A percentile compares a stretch with the other conserved stretches of the same genome.
Evolutionary conservation across 164 flowering plant genomes (phyloP).

Genomic region (Dillenia suffruticosa): DNA sequence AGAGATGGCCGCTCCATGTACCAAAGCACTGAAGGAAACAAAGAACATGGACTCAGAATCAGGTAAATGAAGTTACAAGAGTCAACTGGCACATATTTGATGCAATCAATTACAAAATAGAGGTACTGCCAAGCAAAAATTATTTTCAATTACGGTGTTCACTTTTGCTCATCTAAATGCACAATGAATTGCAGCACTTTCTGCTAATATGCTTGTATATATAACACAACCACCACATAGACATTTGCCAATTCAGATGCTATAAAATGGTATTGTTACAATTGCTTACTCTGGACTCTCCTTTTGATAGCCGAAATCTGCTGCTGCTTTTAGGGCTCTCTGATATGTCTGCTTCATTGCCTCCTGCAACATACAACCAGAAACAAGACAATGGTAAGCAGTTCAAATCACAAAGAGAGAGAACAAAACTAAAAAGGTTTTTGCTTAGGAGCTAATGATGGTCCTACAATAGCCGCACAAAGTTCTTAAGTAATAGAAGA

Average conservation of each 20-base stretch:
- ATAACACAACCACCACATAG: too few species aligned
- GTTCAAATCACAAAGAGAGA: too few species aligned
- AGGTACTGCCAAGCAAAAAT: too few species aligned
- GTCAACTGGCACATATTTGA: too few species aligned
- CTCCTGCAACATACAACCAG: constrained; percentile 47
- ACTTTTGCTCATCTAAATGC: too few species aligned
- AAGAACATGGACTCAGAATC: background rate
- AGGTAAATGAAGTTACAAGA: background rate
- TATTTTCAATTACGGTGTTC: too few species aligned
- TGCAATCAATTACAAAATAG: too few species aligned
- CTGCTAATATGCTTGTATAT: background rate
- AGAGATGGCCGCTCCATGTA: constrained; percentile 77
- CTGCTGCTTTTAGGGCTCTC: constrained; percentile 80
- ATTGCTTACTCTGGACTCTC: constrained; percentile 90
- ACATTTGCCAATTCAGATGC: too few species aligned
- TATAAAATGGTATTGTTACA: background rate
- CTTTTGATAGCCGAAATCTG: constrained; percentile 82
- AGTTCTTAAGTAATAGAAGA: background rate
- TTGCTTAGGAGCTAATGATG: background rate
- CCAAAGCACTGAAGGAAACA: constrained; percentile 52
- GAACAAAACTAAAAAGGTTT: background rate
- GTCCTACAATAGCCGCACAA: background rate
- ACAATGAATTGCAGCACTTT: too few species aligned
- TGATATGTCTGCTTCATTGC: constrained; percentile 92
- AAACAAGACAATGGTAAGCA: background rate